Evolutionary conservation across 257 asterid genomes (phyloP), one percentile per base, ranked within the genome.

Genomic region (Nemophila menziesii): DNA sequence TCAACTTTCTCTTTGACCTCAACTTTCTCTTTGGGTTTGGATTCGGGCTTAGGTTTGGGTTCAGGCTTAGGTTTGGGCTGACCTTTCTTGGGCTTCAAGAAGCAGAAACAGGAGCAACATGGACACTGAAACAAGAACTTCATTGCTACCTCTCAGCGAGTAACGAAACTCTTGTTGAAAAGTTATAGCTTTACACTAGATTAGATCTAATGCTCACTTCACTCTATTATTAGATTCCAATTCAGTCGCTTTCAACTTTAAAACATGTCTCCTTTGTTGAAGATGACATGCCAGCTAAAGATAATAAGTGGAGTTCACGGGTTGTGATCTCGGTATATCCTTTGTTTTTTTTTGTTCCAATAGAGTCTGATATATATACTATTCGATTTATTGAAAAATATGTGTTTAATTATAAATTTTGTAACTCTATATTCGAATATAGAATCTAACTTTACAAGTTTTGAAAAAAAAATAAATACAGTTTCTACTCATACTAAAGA

Each of bases 111-210:
- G 0, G 93, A 77, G 55, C 93, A 77, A 49, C 93, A 74, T 18
- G 93, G 93, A 42, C 80, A 77, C 67, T 81, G 93, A 55, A 81
- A 81, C 34, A 81, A 72, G 73, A 81, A 81, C 72, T 81, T 81
- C 93, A 81, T 77, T 13, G 11, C 40, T 44, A 37, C 41, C 19
- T 13, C 61, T 18, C 19, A 16, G 29, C 19, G 37, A 7, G 13
- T 10, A 26, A 26, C 33, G 33, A 26, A 10, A 26, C 6, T 5
- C 6, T 26, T 5, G 10, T 26, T 26, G 33, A 4, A 26, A 26
- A 26, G 33, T 26, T 26, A 26, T 4, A 26, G 5, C 33, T 4
- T 4, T 26, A 10, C 33, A 26, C 33, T 10, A n/a, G n/a, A n/a
- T n/a, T n/a, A n/a, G n/a, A n/a, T n/a, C n/a, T 42, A 41, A 20